Evolutionary conservation across 2,329 filamentous ascomycete genomes (phyloP).

Genomic region (Scolecobasidium constrictum): DNA sequence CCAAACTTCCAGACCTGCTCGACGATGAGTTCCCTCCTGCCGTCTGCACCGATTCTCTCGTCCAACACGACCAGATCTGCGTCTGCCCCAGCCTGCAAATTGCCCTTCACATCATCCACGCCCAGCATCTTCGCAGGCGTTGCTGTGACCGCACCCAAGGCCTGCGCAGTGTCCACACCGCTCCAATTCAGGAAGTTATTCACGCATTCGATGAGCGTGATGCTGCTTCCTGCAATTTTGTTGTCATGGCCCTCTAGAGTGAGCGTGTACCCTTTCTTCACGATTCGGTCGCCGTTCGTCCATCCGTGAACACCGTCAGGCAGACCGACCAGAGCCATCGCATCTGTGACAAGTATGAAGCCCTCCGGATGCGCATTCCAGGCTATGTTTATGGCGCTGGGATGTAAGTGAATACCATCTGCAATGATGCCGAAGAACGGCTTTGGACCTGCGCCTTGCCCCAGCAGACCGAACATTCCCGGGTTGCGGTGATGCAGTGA

Average conservation of each 20-base stretch:
- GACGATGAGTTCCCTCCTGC: constrained; percentile 43
- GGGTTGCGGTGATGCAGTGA: constrained; percentile 86
- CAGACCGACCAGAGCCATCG: constrained; percentile 77
- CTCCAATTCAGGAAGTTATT: constrained; percentile 73
- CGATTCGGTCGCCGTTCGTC: constrained; percentile 60
- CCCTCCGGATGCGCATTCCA: constrained; percentile 77
- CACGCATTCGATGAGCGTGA: constrained; percentile 69
- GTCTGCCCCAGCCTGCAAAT: constrained; percentile 32
- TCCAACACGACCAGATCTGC: constrained; percentile 55
- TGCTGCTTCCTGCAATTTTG: constrained; percentile 44
- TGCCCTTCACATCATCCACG: constrained; percentile 55
- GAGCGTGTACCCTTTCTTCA: constrained; percentile 62
- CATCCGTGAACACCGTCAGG: constrained; percentile 78
- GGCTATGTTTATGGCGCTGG: constrained; percentile 79
- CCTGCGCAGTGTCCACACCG: constrained; percentile 55
- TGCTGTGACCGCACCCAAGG: constrained; percentile 60
- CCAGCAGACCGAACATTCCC: constrained; percentile 77
- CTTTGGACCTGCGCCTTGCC: constrained; percentile 34
- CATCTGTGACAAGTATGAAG: constrained; percentile 83
- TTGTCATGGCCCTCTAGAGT: constrained; percentile 61
- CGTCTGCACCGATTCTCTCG: constrained; percentile 35
- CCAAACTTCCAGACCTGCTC: constrained; percentile 78
- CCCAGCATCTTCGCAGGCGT: constrained; percentile 72
- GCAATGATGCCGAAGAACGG: constrained; percentile 85
- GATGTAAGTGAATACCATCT: constrained; percentile 83